phyloP scores from a whole-genome alignment of 108 stramenopile species.

The Skeletonema marinoi region DNA sequence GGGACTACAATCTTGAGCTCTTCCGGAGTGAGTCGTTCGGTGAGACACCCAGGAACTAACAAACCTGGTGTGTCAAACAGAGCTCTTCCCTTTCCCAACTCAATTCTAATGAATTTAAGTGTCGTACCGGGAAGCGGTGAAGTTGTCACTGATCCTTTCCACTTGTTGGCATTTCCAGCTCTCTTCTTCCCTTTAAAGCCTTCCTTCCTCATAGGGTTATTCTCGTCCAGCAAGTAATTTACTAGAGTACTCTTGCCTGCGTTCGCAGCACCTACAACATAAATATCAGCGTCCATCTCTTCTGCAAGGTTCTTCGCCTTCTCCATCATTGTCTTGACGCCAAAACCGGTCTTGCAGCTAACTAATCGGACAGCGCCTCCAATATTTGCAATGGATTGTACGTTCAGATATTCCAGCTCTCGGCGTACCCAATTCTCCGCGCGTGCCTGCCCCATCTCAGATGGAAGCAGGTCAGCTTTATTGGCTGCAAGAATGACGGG shows the following conservation, averaged over 20 bases:
- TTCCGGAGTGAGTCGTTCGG: constrained; percentile 84
- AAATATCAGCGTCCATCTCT: constrained; percentile 86
- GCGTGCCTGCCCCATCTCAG: constrained; percentile 78
- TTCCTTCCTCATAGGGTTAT: constrained; percentile 37
- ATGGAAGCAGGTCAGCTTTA: constrained; percentile 86
- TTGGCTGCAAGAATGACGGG: constrained; percentile 91
- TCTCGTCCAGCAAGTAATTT: constrained; percentile 72
- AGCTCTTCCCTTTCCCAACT: constrained; percentile 68
- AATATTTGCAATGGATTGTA: constrained; percentile 83
- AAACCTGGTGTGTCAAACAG: constrained; percentile 91
- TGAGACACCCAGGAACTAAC: constrained; percentile 82
- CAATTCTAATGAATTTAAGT: constrained; percentile 87
- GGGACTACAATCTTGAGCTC: constrained; percentile 90
- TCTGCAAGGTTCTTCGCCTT: constrained; percentile 76
- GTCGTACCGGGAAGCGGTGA: constrained; percentile 90
- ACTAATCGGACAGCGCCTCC: constrained; percentile 86
- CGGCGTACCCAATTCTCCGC: constrained; percentile 91
- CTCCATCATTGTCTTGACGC: constrained; percentile 71
- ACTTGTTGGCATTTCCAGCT: constrained; percentile 76
- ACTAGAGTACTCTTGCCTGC: constrained; percentile 89
- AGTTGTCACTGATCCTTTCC: constrained; percentile 81
- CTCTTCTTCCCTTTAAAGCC: constrained; percentile 44
- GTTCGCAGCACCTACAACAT: constrained; percentile 90
- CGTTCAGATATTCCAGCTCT: constrained; percentile 82
- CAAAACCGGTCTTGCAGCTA: constrained; percentile 87